These are phyloP conservation scores for Candida sithepensis DNA, from an alignment of 805 yeast genomes.

Conservation along the genomic window DNA sequence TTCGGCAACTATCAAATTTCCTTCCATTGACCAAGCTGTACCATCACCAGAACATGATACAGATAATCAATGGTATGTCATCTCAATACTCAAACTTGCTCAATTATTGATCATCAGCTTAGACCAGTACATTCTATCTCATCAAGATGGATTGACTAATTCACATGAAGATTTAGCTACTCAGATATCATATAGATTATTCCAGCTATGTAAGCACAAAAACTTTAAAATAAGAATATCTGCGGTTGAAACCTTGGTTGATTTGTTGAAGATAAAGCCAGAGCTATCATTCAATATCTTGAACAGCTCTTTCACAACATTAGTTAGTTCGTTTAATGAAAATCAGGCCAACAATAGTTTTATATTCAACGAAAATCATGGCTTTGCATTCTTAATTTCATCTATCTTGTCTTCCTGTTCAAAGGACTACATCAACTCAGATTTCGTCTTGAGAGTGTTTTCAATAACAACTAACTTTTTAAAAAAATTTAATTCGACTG, in stretches of 20 bases:
- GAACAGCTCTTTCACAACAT: conserved; percentile 33
- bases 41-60: conserved; percentile 8
- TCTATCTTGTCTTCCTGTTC: conserved; percentile 29
- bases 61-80: conserved; percentile 25
- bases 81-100: conserved; percentile 26
- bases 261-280: conserved; percentile 33
- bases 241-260: conserved; percentile 34
- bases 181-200: conserved; percentile 32
- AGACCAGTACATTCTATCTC: conserved; percentile 31
- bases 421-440: conserved; percentile 29
- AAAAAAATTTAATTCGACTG: conserved; percentile 34
- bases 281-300: conserved; percentile 28
- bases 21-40: conserved; percentile 18
- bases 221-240: conserved; percentile 39
- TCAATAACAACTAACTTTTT: conserved; percentile 27
- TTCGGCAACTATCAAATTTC: conserved; percentile 13
- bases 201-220: conserved; percentile 35
- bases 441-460: conserved; percentile 29
- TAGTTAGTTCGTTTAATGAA: conserved; percentile 33
- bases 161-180: conserved; percentile 26
- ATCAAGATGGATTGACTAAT: conserved; percentile 24
- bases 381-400: conserved; percentile 30
- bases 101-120: conserved; percentile 27
- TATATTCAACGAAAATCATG: conserved; percentile 29
- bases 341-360: conserved; percentile 22